phyloP scores from a whole-genome alignment of 306 rosid species.

The Alnus glutinosa region DNA sequence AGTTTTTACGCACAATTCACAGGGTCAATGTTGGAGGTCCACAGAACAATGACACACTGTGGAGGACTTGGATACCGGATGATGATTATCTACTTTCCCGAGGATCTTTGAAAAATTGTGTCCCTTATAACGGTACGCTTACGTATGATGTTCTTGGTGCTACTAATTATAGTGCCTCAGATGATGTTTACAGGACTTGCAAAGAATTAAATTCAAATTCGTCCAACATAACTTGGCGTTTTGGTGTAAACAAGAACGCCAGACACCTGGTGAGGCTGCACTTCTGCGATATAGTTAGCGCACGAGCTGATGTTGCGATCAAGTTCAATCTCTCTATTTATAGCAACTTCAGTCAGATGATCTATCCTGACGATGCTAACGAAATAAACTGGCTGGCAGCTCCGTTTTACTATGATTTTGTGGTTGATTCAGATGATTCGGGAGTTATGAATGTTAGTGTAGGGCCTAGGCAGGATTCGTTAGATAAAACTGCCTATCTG shows the following conservation, averaged over 20 bases:
- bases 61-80: conserved; percentile 44
- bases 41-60: conserved; percentile 9
- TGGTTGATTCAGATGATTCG: conserved; percentile 27
- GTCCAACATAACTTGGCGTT: conserved; percentile 34
- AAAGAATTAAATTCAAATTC: not conserved
- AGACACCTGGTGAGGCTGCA: conserved; percentile 41
- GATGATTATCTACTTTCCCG: conserved; percentile 15
- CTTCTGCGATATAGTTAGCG: conserved; percentile 27
- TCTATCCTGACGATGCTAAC: rapidly evolving
- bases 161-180: conserved; percentile 20
- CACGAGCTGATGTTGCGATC: rapidly evolving
- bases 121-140: not conserved
- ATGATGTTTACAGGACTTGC: conserved; percentile 29
- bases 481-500: conserved; percentile 23
- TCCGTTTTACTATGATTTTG: conserved; percentile 18
- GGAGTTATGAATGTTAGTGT: conserved; percentile 32
- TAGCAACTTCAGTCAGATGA: rapidly evolving
- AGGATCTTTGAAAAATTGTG: not conserved
- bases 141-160: not conserved
- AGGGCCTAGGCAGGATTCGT: not conserved
- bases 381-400: not conserved
- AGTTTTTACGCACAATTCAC: conserved; percentile 15
- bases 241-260: conserved; percentile 29
- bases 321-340: conserved; percentile 2
- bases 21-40: conserved; percentile 46